These are phyloP conservation scores for Elongisporangium anandrum DNA, from an alignment of 352 stramenopile genomes.

Conservation along the genomic window DNA sequence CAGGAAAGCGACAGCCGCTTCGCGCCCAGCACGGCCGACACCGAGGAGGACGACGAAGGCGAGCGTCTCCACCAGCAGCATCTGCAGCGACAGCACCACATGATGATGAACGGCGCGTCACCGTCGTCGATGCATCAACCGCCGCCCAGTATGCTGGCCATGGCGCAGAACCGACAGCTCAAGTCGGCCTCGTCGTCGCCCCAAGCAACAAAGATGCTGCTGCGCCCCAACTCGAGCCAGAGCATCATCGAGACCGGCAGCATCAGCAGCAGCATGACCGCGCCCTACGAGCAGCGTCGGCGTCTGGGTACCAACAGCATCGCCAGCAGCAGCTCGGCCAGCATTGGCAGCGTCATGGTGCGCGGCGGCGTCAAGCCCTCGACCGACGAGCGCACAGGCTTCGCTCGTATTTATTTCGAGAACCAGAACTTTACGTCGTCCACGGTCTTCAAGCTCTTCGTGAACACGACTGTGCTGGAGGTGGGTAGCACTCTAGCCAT, in stretches of 20 bases:
- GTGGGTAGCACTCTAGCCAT: conserved; percentile 25
- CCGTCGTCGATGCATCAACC: not conserved
- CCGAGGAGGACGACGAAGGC: not conserved
- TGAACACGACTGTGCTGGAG: conserved; percentile 65
- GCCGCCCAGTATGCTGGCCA: not conserved
- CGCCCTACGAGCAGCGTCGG: not conserved
- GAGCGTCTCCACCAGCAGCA: not conserved
- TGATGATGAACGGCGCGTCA: not conserved
- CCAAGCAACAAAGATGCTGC: conserved; percentile 3
- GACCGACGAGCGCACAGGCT: conserved; percentile 54
- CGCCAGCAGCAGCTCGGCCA: not conserved
- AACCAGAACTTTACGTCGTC: conserved; percentile 80
- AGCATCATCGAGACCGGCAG: conserved; percentile 20
- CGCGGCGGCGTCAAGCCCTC: conserved; percentile 15
- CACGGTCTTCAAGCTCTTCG: conserved; percentile 71
- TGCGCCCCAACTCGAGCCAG: conserved; percentile 25
- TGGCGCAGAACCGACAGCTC: not conserved
- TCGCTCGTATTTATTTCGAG: conserved; percentile 83
- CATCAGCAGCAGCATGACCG: conserved; percentile 6
- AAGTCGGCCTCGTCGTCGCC: not conserved
- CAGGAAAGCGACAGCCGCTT: not conserved
- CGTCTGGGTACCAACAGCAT: not conserved
- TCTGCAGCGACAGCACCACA: not conserved
- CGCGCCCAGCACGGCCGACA: not conserved
- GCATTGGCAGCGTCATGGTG: conserved; percentile 8